Evolutionary conservation across 2,329 filamentous ascomycete genomes (phyloP).

Genomic region (Leptographium procerum): DNA sequence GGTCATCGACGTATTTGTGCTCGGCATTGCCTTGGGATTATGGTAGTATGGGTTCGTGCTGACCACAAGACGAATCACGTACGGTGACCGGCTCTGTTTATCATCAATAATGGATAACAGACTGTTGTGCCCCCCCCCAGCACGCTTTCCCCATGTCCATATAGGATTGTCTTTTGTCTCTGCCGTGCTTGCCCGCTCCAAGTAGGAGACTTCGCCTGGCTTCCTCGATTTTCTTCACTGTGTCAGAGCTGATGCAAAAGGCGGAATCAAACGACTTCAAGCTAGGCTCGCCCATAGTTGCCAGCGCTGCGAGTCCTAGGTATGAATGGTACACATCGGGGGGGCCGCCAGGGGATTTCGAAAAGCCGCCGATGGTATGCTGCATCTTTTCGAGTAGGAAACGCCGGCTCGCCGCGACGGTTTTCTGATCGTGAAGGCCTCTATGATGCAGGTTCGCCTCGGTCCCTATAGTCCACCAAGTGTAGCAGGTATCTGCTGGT

Average conservation of each 20-base stretch:
- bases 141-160: conserved; percentile 2
- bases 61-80: conserved; percentile 33
- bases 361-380: conserved; percentile 73
- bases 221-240: conserved; percentile 35
- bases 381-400: conserved; percentile 82
- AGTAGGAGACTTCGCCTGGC: conserved; percentile 29
- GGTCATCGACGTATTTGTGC: too few species aligned
- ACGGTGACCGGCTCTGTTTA: conserved; percentile 30
- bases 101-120: conserved; percentile 20
- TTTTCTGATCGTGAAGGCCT: conserved; percentile 42
- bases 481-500: conserved; percentile 87
- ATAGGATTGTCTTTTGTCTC: neutral
- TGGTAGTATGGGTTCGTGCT: too few species aligned
- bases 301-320: conserved; percentile 71
- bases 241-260: conserved; percentile 60
- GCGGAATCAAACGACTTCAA: conserved; percentile 62
- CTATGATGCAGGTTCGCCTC: conserved; percentile 39
- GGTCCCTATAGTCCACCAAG: conserved; percentile 77
- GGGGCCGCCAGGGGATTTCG: conserved; percentile 55
- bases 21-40: too few species aligned
- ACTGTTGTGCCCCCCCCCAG: conserved; percentile 15
- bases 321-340: conserved; percentile 84
- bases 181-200: neutral
- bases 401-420: conserved; percentile 48
- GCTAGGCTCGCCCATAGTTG: conserved; percentile 57